These are phyloP conservation scores for Funneliformis geosporum DNA, from an alignment of 192 early-diverging fungal species.

Conservation along the genomic window DNA sequence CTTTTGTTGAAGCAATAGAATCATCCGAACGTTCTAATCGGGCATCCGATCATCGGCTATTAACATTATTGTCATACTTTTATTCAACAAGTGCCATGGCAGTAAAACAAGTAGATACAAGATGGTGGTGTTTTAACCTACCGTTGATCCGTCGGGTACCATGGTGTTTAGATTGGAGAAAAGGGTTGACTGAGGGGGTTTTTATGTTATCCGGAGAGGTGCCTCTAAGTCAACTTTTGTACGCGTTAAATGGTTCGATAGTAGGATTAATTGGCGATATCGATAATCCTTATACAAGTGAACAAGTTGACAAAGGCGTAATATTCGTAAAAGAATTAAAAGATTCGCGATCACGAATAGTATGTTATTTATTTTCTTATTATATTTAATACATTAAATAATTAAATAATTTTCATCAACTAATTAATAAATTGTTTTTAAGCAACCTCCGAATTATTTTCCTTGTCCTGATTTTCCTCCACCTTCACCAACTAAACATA, in stretches of 20 bases:
- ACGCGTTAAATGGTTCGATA: conserved; percentile 82
- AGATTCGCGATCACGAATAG: not conserved
- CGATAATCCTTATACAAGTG: conserved; percentile 36
- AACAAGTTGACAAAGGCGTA: not conserved
- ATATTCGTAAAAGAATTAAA: not conserved
- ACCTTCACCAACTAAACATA: conserved; percentile 52
- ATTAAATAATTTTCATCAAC: not conserved
- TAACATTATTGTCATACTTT: conserved; percentile 74
- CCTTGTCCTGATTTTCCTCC: conserved; percentile 41
- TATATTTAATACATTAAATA: not conserved
- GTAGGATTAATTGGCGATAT: conserved; percentile 74
- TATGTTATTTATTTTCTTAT: not conserved
- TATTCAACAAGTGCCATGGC: conserved; percentile 37
- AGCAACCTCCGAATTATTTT: conserved; percentile 46
- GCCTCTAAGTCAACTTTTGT: conserved; percentile 73
- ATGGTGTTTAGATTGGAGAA: conserved; percentile 62
- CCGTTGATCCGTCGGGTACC: conserved; percentile 60
- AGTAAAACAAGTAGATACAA: conserved; percentile 15
- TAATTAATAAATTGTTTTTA: not conserved
- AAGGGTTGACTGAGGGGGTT: conserved; percentile 51
- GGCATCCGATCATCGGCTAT: conserved; percentile 63
- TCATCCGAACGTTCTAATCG: conserved; percentile 29
- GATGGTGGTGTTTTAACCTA: conserved; percentile 56
- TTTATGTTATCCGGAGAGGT: conserved; percentile 77
- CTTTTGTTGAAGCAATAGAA: conserved; percentile 29